Conservation (phyloP, 257 asterid species). For the Coffea eugenioides region DNA sequence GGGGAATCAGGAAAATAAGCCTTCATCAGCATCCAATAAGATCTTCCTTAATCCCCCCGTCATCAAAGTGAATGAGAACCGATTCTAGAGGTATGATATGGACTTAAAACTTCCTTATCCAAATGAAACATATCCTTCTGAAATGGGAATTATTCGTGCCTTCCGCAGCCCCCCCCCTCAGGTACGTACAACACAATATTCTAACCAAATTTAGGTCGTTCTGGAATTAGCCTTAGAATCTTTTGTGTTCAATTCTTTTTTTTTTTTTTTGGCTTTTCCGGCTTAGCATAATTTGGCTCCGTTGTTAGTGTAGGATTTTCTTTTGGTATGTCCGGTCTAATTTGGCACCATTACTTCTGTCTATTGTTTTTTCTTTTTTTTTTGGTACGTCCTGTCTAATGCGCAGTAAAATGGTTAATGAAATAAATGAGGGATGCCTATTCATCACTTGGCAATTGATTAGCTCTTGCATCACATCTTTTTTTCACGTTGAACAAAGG, state of each 20-base stretch:
- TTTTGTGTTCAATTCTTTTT: background rate
- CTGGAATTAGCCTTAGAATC: background rate
- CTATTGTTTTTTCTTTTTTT: background rate
- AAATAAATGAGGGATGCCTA: background rate
- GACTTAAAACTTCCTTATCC: background rate
- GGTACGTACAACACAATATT: background rate
- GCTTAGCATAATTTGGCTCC: too few relatives aligned
- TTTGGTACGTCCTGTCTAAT: too few relatives aligned
- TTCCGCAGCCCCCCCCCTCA: background rate
- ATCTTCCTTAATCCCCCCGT: background rate
- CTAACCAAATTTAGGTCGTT: background rate
- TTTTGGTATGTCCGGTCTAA: too few relatives aligned
- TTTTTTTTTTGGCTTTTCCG: too few relatives aligned
- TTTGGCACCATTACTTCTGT: too few relatives aligned
- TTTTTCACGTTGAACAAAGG: background rate
- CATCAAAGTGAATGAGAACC: constrained; percentile 2
- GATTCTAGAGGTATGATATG: constrained; percentile 1
- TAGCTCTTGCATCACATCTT: background rate
- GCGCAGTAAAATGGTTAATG: background rate
- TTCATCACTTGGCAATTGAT: background rate
- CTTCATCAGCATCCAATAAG: too few relatives aligned
- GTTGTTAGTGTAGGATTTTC: too few relatives aligned
- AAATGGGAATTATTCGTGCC: background rate
- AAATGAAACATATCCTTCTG: background rate
- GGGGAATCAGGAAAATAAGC: background rate